Evolutionary conservation across 768 basidiomycete genomes (phyloP).

Genomic region (Tricholoma matsutake): DNA sequence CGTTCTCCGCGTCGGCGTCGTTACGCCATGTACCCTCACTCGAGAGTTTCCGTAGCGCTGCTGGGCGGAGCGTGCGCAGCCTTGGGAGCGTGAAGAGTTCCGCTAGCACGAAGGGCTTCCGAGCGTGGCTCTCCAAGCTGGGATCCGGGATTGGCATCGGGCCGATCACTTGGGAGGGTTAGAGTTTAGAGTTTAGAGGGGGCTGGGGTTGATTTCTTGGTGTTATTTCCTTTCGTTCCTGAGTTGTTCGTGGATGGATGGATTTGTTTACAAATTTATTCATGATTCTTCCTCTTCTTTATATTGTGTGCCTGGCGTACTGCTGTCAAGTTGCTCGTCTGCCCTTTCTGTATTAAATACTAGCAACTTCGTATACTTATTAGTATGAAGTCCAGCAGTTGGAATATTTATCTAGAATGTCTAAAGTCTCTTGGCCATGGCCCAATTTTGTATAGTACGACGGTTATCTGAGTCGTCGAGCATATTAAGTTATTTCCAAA

Average conservation of each 20-base stretch:
- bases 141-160: conserved; percentile 21
- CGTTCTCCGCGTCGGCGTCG: conserved; percentile 13
- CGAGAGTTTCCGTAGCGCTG: conserved; percentile 46
- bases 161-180: not conserved
- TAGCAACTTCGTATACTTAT: not conserved
- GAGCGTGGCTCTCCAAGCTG: conserved; percentile 38
- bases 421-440: too few relatives aligned
- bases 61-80: conserved; percentile 41
- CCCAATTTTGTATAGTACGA: too few relatives aligned
- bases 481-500: too few relatives aligned
- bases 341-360: not conserved
- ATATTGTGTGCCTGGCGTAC: not conserved
- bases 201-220: conserved; percentile 1
- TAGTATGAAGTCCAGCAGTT: not conserved
- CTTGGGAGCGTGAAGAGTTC: conserved; percentile 42
- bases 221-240: not conserved
- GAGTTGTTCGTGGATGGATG: not conserved
- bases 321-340: not conserved
- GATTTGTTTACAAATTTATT: not conserved
- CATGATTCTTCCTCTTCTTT: not conserved
- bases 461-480: too few relatives aligned
- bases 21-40: conserved; percentile 39
- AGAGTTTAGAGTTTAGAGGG: not conserved
- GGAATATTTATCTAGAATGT: not conserved
- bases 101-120: conserved; percentile 36